Evolutionary conservation across 495 filamentous ascomycete genomes (phyloP), one percentile per base, ranked within the genome.

Genomic region (Penicillium lividum): DNA sequence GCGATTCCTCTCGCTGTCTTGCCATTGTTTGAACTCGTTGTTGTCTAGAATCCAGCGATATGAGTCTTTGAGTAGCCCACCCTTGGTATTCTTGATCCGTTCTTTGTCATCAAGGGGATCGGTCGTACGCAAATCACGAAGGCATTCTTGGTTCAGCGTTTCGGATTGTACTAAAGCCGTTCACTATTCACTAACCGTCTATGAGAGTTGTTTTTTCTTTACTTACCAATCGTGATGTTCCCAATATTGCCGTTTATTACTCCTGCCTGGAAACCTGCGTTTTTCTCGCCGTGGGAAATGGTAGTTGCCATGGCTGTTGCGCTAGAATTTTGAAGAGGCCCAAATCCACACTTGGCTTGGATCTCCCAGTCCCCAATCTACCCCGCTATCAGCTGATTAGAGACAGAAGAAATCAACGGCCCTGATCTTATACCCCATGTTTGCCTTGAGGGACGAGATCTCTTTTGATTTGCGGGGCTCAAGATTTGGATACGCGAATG

Each of bases 11-110:
- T 68, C 18, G 22, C 22, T 22, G 1, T 63, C 11, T 29, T 31
- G 46, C 68, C 57, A 72, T 57, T 56, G 29, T 46, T 57, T 36
- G 58, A 79, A 81, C n/a, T 66, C 64, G 1, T 50, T 6, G 45
- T 80, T 57, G 5, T 71, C 56, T 11, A 82, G 65, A 38, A 82
- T 66, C 79, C 75, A 83, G 51, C 33, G 16, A 57, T 74, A 80
- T 10, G 68, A 71, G 45, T 77, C 77, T 30, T 61, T 31, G 1
- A 82, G 54, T 1, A 83, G 61, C 9, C 67, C 67, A 34, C 71
- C 79, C 7, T 65, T 62, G 38, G 11, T 34, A 1, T 51, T n/a
- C 40, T 67, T 10, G 16, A 69, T 69, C 4, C 61, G 59, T 9
- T 77, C 61, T 25, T 80, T 70, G 25, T 76, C 61, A 42, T 76